These are phyloP conservation scores for Yarrowia sp. DNA, from an alignment of 805 yeast species.

Conservation along the genomic window DNA sequence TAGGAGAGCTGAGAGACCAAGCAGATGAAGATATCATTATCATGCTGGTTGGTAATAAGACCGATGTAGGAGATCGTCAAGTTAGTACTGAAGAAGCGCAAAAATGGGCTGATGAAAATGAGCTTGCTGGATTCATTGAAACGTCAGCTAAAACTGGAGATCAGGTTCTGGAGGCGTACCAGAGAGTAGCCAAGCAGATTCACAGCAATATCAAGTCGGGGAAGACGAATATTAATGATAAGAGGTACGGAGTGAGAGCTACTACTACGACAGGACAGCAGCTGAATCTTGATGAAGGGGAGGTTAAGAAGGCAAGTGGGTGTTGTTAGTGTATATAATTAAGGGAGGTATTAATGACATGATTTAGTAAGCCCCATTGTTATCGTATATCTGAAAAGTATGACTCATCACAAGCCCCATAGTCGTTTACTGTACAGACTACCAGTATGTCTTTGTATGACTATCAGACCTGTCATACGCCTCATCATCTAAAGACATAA, in stretches of 20 bases:
- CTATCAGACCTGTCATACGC: too few relatives aligned
- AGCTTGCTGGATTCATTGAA: conserved; percentile 45
- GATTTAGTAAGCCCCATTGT: not conserved
- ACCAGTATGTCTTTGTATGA: too few relatives aligned
- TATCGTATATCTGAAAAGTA: not conserved
- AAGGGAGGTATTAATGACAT: too few relatives aligned
- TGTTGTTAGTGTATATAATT: not conserved
- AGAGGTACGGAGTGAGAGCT: conserved; percentile 34
- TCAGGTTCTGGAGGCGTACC: conserved; percentile 50
- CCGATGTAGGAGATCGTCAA: conserved; percentile 50
- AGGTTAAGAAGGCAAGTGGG: not conserved
- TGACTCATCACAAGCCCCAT: too few relatives aligned
- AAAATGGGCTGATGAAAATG: conserved; percentile 51
- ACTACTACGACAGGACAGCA: conserved; percentile 14
- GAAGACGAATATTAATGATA: conserved; percentile 36
- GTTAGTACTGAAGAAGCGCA: conserved; percentile 38
- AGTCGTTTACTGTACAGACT: too few relatives aligned
- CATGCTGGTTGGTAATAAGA: conserved; percentile 76
- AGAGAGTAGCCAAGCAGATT: conserved; percentile 38
- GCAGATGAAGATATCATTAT: conserved; percentile 64
- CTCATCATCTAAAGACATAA: too few relatives aligned
- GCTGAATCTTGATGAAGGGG: conserved; percentile 6
- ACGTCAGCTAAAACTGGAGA: conserved; percentile 67
- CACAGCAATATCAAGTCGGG: conserved; percentile 38
- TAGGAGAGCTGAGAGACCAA: conserved; percentile 67